Evolutionary conservation across 331 rosid genomes (phyloP).

Genomic region (Ulmus americana): DNA sequence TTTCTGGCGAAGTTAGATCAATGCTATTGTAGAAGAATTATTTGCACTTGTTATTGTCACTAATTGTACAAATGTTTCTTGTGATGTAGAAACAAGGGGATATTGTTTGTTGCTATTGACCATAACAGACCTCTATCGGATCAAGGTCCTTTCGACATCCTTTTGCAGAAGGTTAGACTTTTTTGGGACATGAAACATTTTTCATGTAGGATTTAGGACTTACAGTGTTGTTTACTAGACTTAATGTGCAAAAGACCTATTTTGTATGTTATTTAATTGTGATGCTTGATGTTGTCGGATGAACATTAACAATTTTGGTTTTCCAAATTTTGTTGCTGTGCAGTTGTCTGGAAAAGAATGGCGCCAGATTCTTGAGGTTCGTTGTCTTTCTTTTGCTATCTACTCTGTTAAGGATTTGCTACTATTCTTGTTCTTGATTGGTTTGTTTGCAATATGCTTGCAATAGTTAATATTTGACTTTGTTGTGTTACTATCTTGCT

Average conservation of each 20-base stretch:
- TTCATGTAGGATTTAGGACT: background rate
- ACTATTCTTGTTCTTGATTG: background rate
- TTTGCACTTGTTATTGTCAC: background rate
- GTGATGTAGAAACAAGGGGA: conserved; percentile 73
- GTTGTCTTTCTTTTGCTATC: conserved; percentile 12
- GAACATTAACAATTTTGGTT: too few species aligned
- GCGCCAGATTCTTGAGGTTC: conserved; percentile 88
- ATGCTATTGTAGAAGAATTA: background rate
- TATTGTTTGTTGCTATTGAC: conserved; percentile 73
- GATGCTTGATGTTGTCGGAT: background rate
- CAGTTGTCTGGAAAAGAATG: conserved; percentile 83
- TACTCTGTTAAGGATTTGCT: conserved; percentile 1
- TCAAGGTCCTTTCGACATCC: conserved; percentile 86
- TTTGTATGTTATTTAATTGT: background rate
- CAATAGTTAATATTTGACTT: conserved; percentile 5
- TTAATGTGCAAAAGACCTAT: background rate
- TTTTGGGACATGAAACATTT: background rate
- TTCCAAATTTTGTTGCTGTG: conserved; percentile 8
- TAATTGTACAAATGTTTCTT: background rate
- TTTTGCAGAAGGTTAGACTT: conserved; percentile 61
- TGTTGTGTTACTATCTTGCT: background rate
- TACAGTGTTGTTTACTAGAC: background rate
- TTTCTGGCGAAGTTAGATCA: background rate
- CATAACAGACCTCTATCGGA: conserved; percentile 61
- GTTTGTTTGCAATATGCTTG: too few species aligned